Conservation (phyloP, 169 alveolate species). For the Plasmodium billcollinsi region DNA sequence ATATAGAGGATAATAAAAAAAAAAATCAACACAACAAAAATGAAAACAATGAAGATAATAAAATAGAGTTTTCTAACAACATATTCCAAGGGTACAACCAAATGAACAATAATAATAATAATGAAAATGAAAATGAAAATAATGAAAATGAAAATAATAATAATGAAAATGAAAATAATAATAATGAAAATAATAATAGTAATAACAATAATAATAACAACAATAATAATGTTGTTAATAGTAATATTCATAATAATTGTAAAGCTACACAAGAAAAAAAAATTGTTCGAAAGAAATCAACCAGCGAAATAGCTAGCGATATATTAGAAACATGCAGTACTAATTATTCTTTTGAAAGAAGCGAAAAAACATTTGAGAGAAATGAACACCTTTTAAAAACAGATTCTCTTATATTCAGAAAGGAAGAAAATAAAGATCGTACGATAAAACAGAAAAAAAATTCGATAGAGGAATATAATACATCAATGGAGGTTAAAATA, state of each 20-base stretch:
- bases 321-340: constrained; percentile 4
- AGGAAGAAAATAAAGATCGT: background rate
- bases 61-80: too few species aligned
- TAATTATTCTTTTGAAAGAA: constrained; percentile 22
- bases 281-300: background rate
- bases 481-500: too few species aligned
- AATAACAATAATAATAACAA: background rate
- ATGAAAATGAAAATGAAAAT: background rate
- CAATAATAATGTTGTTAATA: background rate
- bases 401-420: background rate
- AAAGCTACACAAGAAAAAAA: background rate
- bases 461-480: too few species aligned
- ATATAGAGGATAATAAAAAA: too few species aligned
- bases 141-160: background rate
- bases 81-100: too few species aligned
- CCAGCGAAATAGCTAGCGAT: constrained; percentile 1
- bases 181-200: background rate
- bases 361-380: constrained; percentile 10
- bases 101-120: too few species aligned
- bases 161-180: background rate
- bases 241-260: background rate
- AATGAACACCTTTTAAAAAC: background rate
- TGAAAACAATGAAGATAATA: too few species aligned
- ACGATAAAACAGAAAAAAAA: too few species aligned
- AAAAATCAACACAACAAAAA: too few species aligned